Evolutionary conservation across 768 basidiomycete genomes (phyloP), one percentile per base, ranked within the genome.

Genomic region (Fomitopsis serialis): DNA sequence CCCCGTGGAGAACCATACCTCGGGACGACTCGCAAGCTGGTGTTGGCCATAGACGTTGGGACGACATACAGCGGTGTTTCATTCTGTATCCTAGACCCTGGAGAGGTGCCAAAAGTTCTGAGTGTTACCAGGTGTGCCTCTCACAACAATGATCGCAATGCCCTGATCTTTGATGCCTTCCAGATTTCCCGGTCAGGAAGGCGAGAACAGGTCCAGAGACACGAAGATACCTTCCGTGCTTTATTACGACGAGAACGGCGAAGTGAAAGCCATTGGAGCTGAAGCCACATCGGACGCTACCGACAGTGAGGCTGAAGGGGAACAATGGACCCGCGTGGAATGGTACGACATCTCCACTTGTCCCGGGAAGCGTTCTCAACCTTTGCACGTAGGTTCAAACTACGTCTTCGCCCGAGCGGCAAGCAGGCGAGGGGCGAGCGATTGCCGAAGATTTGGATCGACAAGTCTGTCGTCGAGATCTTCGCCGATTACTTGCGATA

Each of bases 21-120:
- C 29, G 79, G 78, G 17, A 19, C 66, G 9, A 54, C 59, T 32
- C 72, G 73, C 36, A 74, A 73, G 51, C 63, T 81, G 7, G 72
- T 80, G 2, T 57, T 81, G 25, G 79, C 77, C 0, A 75, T 81
- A 34, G 80, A 81, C 54, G 61, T 81, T 1, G 79, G 80, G 5
- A 81, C 76, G 0, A 80, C 77, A 1, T 79, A 67, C 42, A 79
- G 78, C 35, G 77, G 77, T 2, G 67, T 80, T 11, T 74, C 75
- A 0, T 80, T 79, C 55, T 67, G 65, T 27, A 59, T 72, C 29
- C 67, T 73, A 8, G 66, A 73, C 46, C 72, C 70, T 23, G 70
- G 70, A 0, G 65, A 70, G 29, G 54, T 69, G 12, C 70, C 71
- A 15, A 56, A 56, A 32, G 61, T 72, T n/a, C 74, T 84, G 53